A percentile compares a stretch with the other conserved stretches of the same genome.
Evolutionary conservation across 2,329 filamentous ascomycete genomes (phyloP).

Genomic region (Gliomastix tumulicola): DNA sequence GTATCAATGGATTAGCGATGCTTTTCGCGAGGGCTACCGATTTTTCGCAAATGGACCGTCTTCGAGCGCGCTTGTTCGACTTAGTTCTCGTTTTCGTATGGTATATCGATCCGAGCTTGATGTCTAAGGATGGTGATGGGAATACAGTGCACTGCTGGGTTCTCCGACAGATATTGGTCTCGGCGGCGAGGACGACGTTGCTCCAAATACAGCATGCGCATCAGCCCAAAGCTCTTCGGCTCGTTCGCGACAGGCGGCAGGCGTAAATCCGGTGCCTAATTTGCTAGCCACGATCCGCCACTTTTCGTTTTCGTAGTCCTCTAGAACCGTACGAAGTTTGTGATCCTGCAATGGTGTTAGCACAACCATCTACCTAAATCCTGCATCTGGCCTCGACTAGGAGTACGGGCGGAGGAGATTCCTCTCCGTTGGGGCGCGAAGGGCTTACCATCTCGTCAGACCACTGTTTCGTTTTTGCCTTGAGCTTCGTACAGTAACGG

Average conservation of each 20-base stretch:
- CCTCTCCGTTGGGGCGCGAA: background rate
- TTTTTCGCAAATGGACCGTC: too few species aligned
- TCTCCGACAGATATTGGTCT: too few species aligned
- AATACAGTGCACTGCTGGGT: too few species aligned
- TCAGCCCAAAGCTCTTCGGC: constrained; percentile 54
- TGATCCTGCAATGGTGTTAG: constrained; percentile 50
- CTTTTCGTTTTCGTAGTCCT: constrained; percentile 85
- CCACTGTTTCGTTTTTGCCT: constrained; percentile 90
- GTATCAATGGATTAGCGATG: too few species aligned
- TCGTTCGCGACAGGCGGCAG: constrained; percentile 78
- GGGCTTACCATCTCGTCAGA: constrained; percentile 79
- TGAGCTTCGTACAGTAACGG: constrained; percentile 89
- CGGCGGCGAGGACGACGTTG: constrained; percentile 48
- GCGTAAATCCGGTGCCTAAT: constrained; percentile 83
- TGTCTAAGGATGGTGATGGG: too few species aligned
- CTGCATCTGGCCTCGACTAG: too few species aligned
- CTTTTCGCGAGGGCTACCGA: too few species aligned
- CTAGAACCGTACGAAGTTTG: constrained; percentile 68
- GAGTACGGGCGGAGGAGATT: too few species aligned
- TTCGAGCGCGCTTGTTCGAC: too few species aligned
- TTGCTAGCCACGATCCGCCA: constrained; percentile 91
- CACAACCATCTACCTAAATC: too few species aligned
- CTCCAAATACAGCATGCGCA: constrained; percentile 38
- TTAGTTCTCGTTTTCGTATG: too few species aligned
- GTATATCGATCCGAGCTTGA: too few species aligned